These are phyloP conservation scores for Arthrobotrys musiformis DNA, from an alignment of 2,329 filamentous ascomycete species.

Conservation along the genomic window DNA sequence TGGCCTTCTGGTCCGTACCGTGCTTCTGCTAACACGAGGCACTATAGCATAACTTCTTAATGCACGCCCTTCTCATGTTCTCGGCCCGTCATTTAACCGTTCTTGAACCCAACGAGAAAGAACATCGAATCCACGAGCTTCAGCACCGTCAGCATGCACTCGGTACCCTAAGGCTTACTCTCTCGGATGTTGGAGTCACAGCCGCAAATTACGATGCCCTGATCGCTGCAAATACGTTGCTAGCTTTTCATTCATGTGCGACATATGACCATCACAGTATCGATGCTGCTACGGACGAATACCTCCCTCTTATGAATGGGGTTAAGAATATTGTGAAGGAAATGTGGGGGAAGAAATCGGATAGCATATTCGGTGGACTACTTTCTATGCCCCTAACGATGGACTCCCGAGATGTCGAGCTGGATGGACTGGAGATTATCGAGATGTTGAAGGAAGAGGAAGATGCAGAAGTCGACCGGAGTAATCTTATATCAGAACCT, in stretches of 20 bases:
- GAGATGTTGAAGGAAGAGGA: slow-evolving; percentile 50
- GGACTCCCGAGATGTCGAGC: slow-evolving; percentile 43
- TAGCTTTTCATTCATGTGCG: slow-evolving; percentile 51
- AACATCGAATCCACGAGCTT: slow-evolving; percentile 39
- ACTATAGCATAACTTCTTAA: slow-evolving; percentile 48
- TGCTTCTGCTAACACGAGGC: not conserved
- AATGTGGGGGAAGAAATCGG: slow-evolving; percentile 46
- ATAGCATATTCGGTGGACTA: slow-evolving; percentile 41
- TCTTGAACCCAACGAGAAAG: slow-evolving; percentile 47
- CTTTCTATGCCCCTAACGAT: slow-evolving; percentile 52
- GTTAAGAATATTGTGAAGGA: slow-evolving; percentile 54
- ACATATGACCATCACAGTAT: slow-evolving; percentile 28
- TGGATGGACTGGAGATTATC: slow-evolving; percentile 46
- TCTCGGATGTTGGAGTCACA: slow-evolving; percentile 51
- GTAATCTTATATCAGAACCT: slow-evolving; percentile 18
- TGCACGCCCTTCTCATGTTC: slow-evolving; percentile 53
- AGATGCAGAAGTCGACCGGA: not conserved
- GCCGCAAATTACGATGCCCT: slow-evolving; percentile 51
- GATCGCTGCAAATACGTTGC: slow-evolving; percentile 43
- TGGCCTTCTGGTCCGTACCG: not conserved
- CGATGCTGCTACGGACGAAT: slow-evolving; percentile 41
- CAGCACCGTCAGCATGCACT: slow-evolving; percentile 52
- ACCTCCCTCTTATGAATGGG: slow-evolving; percentile 48
- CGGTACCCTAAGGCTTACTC: slow-evolving; percentile 40
- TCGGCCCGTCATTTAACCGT: slow-evolving; percentile 44